These are phyloP conservation scores for Aspergillus funiculosus DNA, from an alignment of 495 filamentous ascomycete species.

Conservation along the genomic window DNA sequence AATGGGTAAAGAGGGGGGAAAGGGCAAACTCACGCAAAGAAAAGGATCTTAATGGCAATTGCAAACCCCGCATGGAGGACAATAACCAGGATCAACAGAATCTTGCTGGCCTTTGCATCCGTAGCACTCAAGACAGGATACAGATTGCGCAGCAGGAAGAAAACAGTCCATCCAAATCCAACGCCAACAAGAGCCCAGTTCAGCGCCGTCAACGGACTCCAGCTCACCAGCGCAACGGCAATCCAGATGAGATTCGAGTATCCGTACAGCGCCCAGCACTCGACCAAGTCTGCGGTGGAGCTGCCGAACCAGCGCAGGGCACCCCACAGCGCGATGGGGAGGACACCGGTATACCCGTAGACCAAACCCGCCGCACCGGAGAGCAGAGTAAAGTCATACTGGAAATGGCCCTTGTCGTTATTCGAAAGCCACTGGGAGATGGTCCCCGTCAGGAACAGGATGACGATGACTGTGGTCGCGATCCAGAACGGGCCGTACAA, in stretches of 20 bases:
- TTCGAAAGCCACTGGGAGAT: constrained; percentile 80
- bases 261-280: constrained; percentile 91
- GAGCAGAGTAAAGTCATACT: constrained; percentile 84
- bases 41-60: constrained; percentile 89
- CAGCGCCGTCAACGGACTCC: constrained; percentile 73
- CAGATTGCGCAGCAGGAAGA: constrained; percentile 85
- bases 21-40: constrained; percentile 65
- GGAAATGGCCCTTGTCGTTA: constrained; percentile 55
- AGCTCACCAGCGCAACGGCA: constrained; percentile 83
- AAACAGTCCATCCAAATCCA: constrained; percentile 78
- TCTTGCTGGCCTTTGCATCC: constrained; percentile 83
- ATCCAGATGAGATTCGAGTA: constrained; percentile 97
- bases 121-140: constrained; percentile 92
- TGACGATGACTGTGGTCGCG: constrained; percentile 93
- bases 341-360: constrained; percentile 84
- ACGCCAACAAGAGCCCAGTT: constrained; percentile 92
- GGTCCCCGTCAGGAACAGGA: constrained; percentile 89
- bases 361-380: constrained; percentile 79
- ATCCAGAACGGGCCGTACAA: constrained; percentile 97
- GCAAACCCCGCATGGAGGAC: constrained; percentile 80
- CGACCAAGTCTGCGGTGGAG: constrained; percentile 71
- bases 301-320: constrained; percentile 90
- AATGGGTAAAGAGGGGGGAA: not conserved
- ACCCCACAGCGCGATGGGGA: constrained; percentile 82
- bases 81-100: constrained; percentile 77